These are phyloP conservation scores for Talaromyces sp. DNA, from an alignment of 2,329 filamentous ascomycete species.

Conservation along the genomic window DNA sequence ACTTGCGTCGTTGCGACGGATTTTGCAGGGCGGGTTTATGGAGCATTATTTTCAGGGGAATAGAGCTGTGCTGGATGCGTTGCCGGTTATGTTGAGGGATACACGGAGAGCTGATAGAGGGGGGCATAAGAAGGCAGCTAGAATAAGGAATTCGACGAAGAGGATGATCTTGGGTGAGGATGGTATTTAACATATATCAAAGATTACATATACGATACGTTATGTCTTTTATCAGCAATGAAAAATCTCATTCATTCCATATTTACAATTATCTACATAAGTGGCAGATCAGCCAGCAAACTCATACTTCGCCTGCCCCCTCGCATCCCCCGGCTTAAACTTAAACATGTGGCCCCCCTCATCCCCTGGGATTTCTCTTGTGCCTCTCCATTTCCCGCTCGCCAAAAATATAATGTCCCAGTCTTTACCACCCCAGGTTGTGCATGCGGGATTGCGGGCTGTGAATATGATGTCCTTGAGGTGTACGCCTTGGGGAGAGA, in stretches of 20 bases:
- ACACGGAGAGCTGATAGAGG: slow-evolving; percentile 28
- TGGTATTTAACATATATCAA: background rate
- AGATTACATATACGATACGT: background rate
- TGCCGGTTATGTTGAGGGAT: slow-evolving; percentile 50
- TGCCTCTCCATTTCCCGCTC: slow-evolving; percentile 30
- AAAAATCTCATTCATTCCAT: no score
- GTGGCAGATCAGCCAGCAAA: slow-evolving; percentile 29
- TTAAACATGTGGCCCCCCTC: slow-evolving; percentile 41
- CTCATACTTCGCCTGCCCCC: slow-evolving; percentile 36
- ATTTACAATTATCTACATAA: no score
- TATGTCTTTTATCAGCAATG: background rate
- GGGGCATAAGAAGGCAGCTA: slow-evolving; percentile 22
- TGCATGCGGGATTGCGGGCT: slow-evolving; percentile 37
- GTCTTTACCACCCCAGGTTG: slow-evolving; percentile 40
- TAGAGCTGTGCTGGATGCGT: slow-evolving; percentile 58
- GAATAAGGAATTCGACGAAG: slow-evolving; percentile 12
- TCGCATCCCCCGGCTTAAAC: slow-evolving; percentile 28
- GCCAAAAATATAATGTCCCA: slow-evolving; percentile 37
- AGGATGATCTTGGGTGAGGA: slow-evolving; percentile 18
- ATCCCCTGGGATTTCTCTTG: slow-evolving; percentile 27
- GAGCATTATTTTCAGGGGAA: slow-evolving; percentile 62
- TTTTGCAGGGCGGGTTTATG: slow-evolving; percentile 62
- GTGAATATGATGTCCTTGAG: slow-evolving; percentile 37
- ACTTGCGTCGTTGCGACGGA: slow-evolving; percentile 59
- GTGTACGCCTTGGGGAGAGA: slow-evolving; percentile 32